Evolutionary conservation across 768 basidiomycete species (phyloP).

Genomic region (Mycena albidolilacea): DNA sequence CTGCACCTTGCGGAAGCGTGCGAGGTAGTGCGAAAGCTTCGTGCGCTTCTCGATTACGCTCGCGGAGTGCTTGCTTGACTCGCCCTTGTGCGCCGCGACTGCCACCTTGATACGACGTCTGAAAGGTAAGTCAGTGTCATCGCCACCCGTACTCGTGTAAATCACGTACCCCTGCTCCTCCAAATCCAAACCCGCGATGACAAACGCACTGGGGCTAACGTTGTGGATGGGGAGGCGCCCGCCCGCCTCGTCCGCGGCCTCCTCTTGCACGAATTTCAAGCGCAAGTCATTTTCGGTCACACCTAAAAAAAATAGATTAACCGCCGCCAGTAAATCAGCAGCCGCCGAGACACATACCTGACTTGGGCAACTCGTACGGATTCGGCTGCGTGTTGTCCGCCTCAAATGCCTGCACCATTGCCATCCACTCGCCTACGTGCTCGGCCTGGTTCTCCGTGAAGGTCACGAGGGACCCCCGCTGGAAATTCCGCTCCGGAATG

Average conservation of each 20-base stretch:
- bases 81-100: conserved; percentile 12
- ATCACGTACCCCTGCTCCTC: conserved; percentile 43
- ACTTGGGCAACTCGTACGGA: conserved; percentile 6
- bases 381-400: background rate
- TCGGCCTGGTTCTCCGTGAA: background rate
- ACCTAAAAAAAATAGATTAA: no score
- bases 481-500: conserved; percentile 14
- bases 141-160: background rate
- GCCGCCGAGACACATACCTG: background rate
- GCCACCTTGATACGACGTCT: background rate
- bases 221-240: conserved; percentile 31
- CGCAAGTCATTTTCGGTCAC: conserved; percentile 34
- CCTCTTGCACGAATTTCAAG: conserved; percentile 35
- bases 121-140: background rate
- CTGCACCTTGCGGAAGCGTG: conserved; percentile 21
- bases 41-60: conserved; percentile 10
- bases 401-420: conserved; percentile 29
- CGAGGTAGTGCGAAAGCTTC: conserved; percentile 8
- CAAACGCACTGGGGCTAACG: conserved; percentile 37
- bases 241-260: conserved; percentile 6
- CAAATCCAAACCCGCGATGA: conserved; percentile 37
- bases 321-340: no score
- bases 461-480: conserved; percentile 2
- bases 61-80: background rate
- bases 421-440: conserved; percentile 3